A percentile compares a stretch with the other conserved stretches of the same genome.
Conservation (phyloP, 1,284 basidiomycete genomes). For the Leccinum griseonigrum region DNA sequence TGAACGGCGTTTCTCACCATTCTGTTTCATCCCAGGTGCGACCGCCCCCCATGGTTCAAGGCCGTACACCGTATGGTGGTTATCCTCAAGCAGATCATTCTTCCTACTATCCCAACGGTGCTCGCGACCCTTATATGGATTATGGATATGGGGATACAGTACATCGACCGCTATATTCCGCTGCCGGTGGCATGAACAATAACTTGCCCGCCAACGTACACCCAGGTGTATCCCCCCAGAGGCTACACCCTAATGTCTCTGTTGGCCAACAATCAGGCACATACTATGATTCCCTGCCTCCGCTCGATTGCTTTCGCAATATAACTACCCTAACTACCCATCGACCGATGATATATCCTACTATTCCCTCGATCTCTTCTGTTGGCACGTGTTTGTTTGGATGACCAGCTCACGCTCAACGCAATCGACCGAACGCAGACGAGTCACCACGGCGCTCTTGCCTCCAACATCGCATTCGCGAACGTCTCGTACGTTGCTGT, state of each 20-base stretch:
- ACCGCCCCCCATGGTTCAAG: slow-evolving; percentile 42
- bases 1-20: slow-evolving; percentile 23
- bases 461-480: no score
- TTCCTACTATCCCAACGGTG: slow-evolving; percentile 50
- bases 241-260: slow-evolving; percentile 44
- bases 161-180: slow-evolving; percentile 48
- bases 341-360: slow-evolving; percentile 60
- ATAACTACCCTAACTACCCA: slow-evolving; percentile 51
- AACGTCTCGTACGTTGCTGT: no score
- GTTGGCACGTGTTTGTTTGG: no score
- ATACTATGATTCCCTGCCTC: slow-evolving; percentile 60
- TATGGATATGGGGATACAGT: slow-evolving; percentile 53
- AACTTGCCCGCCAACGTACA: slow-evolving; percentile 48
- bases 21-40: slow-evolving; percentile 35
- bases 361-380: slow-evolving; percentile 47
- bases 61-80: slow-evolving; percentile 46
- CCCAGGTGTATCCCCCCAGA: slow-evolving; percentile 43
- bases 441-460: no score
- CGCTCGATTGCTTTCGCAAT: slow-evolving; percentile 53
- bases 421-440: no score
- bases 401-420: no score
- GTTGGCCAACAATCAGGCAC: slow-evolving; percentile 49
- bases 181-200: slow-evolving; percentile 40
- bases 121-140: slow-evolving; percentile 48
- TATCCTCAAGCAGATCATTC: slow-evolving; percentile 58